Evolutionary conservation across 176 grass and related monocot genomes (phyloP).

Genomic region (Oropetium thomaeum): DNA sequence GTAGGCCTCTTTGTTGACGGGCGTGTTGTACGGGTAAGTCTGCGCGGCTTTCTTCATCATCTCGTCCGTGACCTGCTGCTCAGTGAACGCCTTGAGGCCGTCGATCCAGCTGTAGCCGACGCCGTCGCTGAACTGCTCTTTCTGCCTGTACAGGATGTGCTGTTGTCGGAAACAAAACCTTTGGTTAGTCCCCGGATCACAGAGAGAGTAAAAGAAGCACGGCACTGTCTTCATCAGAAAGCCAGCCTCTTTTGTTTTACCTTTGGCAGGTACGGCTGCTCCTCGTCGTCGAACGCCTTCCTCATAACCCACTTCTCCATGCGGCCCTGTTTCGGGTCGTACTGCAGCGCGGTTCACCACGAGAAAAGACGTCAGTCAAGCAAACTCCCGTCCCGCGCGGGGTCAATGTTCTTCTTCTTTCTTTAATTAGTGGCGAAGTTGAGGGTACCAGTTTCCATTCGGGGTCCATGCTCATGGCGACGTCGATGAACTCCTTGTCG

Average conservation of each 20-base stretch:
- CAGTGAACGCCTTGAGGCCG: constrained; percentile 85
- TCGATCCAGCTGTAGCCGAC: constrained; percentile 98
- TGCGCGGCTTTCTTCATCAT: constrained; percentile 79
- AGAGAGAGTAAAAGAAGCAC: not conserved
- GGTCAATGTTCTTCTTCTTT: no score
- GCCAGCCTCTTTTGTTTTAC: constrained; percentile 22
- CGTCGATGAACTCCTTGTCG: constrained; percentile 91
- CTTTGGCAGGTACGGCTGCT: constrained; percentile 86
- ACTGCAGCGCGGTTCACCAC: constrained; percentile 36
- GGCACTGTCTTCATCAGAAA: not conserved
- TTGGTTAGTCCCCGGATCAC: constrained; percentile 8
- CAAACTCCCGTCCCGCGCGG: no score
- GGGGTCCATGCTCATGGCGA: constrained; percentile 92
- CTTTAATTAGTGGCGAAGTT: not conserved
- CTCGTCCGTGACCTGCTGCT: constrained; percentile 63
- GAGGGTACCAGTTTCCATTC: constrained; percentile 80
- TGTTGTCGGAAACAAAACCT: constrained; percentile 24
- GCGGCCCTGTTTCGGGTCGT: constrained; percentile 51
- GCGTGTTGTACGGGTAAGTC: constrained; percentile 76
- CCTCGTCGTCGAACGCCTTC: constrained; percentile 93
- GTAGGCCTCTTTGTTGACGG: constrained; percentile 86
- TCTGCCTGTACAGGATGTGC: constrained; percentile 98
- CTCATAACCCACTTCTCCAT: constrained; percentile 96
- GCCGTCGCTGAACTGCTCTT: constrained; percentile 97
- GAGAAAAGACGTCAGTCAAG: not conserved